Evolutionary conservation across 2,329 filamentous ascomycete species (phyloP).

Genomic region (Pochonia chlamydosporia): DNA sequence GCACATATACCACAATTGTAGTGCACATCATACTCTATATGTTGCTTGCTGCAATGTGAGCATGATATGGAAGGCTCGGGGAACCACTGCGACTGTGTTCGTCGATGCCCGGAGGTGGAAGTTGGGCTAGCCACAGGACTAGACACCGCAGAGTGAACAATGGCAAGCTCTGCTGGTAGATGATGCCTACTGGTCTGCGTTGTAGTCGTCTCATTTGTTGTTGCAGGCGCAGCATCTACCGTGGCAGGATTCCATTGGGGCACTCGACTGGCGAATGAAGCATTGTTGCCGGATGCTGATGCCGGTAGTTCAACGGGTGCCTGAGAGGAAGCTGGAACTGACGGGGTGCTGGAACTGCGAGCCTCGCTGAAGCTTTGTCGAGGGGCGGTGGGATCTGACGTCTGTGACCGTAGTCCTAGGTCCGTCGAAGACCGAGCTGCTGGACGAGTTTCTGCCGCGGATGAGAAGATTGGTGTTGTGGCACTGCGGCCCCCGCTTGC

Average conservation of each 20-base stretch:
- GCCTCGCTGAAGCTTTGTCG: slow-evolving; percentile 36
- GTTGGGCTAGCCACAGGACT: slow-evolving; percentile 27
- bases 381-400: slow-evolving; percentile 28
- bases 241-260: slow-evolving; percentile 19
- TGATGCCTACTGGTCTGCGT: slow-evolving; percentile 19
- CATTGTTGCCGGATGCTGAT: slow-evolving; percentile 15
- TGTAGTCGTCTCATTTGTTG: slow-evolving; percentile 15
- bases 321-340: slow-evolving; percentile 20
- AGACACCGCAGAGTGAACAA: slow-evolving; percentile 25
- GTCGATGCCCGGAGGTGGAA: slow-evolving; percentile 28
- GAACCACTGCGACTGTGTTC: slow-evolving; percentile 46
- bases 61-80: slow-evolving; percentile 70
- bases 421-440: slow-evolving; percentile 62
- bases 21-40: slow-evolving; percentile 82
- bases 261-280: slow-evolving; percentile 32
- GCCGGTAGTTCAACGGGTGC: slow-evolving; percentile 16
- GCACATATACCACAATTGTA: slow-evolving; percentile 73
- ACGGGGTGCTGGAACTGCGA: slow-evolving; percentile 34
- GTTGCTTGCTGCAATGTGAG: slow-evolving; percentile 58
- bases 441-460: slow-evolving; percentile 38
- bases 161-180: slow-evolving; percentile 35
- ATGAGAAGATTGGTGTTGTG: slow-evolving; percentile 40
- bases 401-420: slow-evolving; percentile 40
- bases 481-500: slow-evolving; percentile 50
- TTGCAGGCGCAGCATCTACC: slow-evolving; percentile 2